Evolutionary conservation across 768 basidiomycete genomes (phyloP).

Genomic region (Fibroporia radiculosa): DNA sequence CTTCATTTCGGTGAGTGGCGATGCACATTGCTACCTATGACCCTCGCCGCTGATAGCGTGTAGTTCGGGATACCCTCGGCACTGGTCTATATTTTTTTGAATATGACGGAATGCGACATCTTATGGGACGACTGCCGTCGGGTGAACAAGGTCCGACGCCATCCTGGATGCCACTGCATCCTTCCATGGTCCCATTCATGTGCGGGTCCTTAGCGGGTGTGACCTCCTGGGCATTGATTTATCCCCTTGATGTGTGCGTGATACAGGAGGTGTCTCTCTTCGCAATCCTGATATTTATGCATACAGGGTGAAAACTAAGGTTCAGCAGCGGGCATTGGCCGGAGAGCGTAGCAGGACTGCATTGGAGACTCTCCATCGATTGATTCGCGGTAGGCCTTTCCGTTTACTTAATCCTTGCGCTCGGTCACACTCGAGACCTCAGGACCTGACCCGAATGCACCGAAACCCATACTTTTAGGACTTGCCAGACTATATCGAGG

Average conservation of each 20-base stretch:
- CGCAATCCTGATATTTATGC: not conserved
- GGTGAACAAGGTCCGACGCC: constrained; percentile 80
- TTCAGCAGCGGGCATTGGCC: constrained; percentile 88
- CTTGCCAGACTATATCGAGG: constrained; percentile 86
- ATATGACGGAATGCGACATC: constrained; percentile 86
- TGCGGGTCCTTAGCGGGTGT: constrained; percentile 91
- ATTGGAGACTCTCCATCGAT: constrained; percentile 64
- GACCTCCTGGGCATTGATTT: constrained; percentile 50
- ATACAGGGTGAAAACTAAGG: constrained; percentile 81
- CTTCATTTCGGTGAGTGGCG: constrained; percentile 68
- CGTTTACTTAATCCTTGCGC: not conserved
- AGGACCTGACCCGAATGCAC: constrained; percentile 67
- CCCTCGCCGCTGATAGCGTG: not conserved
- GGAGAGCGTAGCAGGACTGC: constrained; percentile 67
- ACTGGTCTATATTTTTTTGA: constrained; percentile 91
- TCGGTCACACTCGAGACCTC: constrained; percentile 1
- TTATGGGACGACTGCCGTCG: constrained; percentile 68
- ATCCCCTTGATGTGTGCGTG: constrained; percentile 87
- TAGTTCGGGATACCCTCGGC: constrained; percentile 84
- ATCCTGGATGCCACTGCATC: constrained; percentile 77
- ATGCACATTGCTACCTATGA: not conserved
- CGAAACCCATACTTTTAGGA: constrained; percentile 70
- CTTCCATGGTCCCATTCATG: constrained; percentile 78
- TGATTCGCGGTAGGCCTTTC: constrained; percentile 63
- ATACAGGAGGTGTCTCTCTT: no score